Conservation (phyloP, 2,329 filamentous ascomycete genomes). For the Diplodia intermedia region DNA sequence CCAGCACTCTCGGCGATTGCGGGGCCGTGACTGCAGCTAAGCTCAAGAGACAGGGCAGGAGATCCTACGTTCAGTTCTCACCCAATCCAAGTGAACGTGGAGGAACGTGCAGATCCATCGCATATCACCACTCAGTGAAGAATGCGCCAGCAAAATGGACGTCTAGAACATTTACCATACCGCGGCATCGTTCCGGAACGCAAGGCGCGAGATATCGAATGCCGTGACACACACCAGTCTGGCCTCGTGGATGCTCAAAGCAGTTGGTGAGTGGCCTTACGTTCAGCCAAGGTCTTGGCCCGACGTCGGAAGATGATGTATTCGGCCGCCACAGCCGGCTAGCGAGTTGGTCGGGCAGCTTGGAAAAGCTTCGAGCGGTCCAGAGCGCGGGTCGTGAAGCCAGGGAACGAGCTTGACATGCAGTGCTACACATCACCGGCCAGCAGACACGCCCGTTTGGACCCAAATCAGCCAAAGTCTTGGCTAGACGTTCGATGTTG, state of each 20-base stretch:
- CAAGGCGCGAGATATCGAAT: constrained; percentile 14
- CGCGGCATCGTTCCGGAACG: neutral
- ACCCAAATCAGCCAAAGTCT: constrained; percentile 26
- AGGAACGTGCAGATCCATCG: neutral
- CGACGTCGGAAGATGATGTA: constrained; percentile 21
- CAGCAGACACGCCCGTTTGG: constrained; percentile 3
- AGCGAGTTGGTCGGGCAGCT: neutral
- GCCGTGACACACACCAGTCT: constrained; percentile 12
- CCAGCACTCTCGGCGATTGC: neutral
- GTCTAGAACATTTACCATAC: neutral
- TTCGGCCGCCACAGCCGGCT: neutral
- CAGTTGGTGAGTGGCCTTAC: neutral
- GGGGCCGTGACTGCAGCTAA: neutral
- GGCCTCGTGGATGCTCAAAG: neutral
- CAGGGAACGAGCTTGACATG: constrained; percentile 7
- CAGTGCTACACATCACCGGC: constrained; percentile 5
- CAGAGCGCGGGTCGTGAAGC: neutral
- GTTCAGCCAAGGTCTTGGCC: constrained; percentile 27
- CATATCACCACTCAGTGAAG: neutral
- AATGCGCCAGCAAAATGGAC: neutral
- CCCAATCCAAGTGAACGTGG: neutral
- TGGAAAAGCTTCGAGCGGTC: neutral
- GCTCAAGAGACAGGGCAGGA: neutral
- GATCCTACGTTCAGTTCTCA: neutral
- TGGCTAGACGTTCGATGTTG: constrained; percentile 27